Base-by-base conservation (phyloP, 257 asterid species). In the Galeopsis tetrahit region DNA sequence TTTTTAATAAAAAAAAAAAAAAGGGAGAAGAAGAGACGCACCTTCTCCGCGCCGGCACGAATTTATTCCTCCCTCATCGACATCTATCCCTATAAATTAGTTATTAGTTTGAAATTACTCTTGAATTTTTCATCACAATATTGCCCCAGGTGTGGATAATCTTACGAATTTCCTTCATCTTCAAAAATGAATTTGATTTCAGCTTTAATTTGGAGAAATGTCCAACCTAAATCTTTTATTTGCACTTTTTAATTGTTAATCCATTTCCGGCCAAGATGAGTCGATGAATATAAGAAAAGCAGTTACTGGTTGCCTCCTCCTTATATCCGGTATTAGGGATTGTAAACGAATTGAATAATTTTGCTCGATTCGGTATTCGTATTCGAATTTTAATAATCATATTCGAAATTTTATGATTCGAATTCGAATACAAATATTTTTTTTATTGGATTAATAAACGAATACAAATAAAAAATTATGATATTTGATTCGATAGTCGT, bases 271-370 rank as follows among this genome's bases (percentile, higher is more conserved):
- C 58, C 42, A 58, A 93, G 98, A 78, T 82, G 96, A 81, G 79
- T 68, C 89, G 80, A 75, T 68, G 53, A 69, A 57, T 15, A 77
- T 84, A 13, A 86, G 84, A 76, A 90, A 94, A 69, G 91, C 89
- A 83, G 83, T 82, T 74, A 71, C 91, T 63, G 72, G 86, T 31
- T 82, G 79, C 68, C 83, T 94, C 76, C 83, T 94, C 36, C 88
- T 94, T 61, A 60, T 88, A 90, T 86, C 89, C 56, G 98, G 98
- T 91, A 83, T 72, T n/a, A n/a, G n/a, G n/a, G n/a, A n/a, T n/a
- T n/a, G n/a, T n/a, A n/a, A n/a, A n/a, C n/a, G n/a, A n/a, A n/a
- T n/a, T n/a, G n/a, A n/a, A n/a, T n/a, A n/a, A n/a, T n/a, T n/a
- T n/a, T n/a, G n/a, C n/a, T n/a, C n/a, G n/a, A n/a, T n/a, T n/a